These are phyloP conservation scores for Neonothopanus nambi DNA, from an alignment of 1,284 basidiomycete species.

Conservation along the genomic window DNA sequence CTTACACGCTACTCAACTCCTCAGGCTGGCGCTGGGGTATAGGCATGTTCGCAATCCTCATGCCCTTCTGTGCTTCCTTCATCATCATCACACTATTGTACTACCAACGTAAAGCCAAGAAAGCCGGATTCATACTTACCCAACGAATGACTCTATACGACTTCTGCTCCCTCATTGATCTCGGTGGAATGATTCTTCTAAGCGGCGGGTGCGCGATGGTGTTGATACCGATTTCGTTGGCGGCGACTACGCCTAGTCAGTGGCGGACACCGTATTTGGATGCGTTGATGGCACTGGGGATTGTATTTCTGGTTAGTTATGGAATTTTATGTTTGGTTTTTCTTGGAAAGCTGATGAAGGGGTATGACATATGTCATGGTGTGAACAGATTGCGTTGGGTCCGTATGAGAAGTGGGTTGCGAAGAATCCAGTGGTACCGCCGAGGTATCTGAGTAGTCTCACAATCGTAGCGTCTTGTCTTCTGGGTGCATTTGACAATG, in stretches of 20 bases:
- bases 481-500: slow-evolving; percentile 74
- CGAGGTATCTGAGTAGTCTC: slow-evolving; percentile 57
- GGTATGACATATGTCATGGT: too few relatives aligned
- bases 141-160: slow-evolving; percentile 7
- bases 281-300: not conserved
- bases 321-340: slow-evolving; percentile 56
- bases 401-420: slow-evolving; percentile 53
- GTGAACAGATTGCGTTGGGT: slow-evolving; percentile 44
- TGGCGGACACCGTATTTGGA: slow-evolving; percentile 9
- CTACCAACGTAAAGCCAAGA: slow-evolving; percentile 11
- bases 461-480: slow-evolving; percentile 61
- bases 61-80: slow-evolving; percentile 10
- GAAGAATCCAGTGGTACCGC: slow-evolving; percentile 51
- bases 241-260: slow-evolving; percentile 12
- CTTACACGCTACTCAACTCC: too few relatives aligned
- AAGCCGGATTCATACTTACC: slow-evolving; percentile 1
- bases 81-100: slow-evolving; percentile 11
- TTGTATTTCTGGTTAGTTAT: slow-evolving; percentile 33
- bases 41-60: not conserved
- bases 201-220: slow-evolving; percentile 7
- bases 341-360: slow-evolving; percentile 54
- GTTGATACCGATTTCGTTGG: slow-evolving; percentile 11
- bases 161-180: slow-evolving; percentile 13
- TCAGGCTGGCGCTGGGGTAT: slow-evolving; percentile 10
- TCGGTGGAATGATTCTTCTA: slow-evolving; percentile 9